Percentiles rank a stretch among this genome's conserved stretches.
phyloP scores from a whole-genome alignment of 176 grass and related monocot species.

The Oryza brachyantha region DNA sequence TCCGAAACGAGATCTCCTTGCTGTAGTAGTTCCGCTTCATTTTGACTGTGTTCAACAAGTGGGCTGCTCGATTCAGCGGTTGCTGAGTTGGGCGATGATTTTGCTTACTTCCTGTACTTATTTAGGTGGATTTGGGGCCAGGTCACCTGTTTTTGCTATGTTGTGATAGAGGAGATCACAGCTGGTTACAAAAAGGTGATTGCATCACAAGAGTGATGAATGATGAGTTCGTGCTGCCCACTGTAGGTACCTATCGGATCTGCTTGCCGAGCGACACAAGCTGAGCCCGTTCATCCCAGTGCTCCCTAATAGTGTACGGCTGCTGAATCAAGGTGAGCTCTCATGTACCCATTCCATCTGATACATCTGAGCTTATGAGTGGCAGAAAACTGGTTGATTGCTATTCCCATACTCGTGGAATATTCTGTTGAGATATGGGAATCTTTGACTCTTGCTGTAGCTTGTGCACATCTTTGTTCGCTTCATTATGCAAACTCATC shows the following conservation, averaged over 20 bases:
- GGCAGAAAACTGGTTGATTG: neutral
- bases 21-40: neutral
- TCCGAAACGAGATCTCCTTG: slow-evolving; percentile 29
- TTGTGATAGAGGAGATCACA: neutral
- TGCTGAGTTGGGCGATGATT: neutral
- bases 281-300: slow-evolving; percentile 81
- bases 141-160: neutral
- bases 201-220: neutral
- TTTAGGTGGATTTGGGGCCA: neutral
- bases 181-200: neutral
- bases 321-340: slow-evolving; percentile 91
- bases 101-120: neutral
- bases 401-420: slow-evolving; percentile 5
- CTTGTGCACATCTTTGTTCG: slow-evolving; percentile 8
- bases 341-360: slow-evolving; percentile 18
- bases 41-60: neutral
- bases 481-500: neutral
- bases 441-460: slow-evolving; percentile 19
- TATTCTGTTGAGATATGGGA: slow-evolving; percentile 28
- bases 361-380: neutral
- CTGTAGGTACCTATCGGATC: slow-evolving; percentile 84
- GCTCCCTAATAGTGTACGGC: slow-evolving; percentile 64
- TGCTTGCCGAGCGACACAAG: slow-evolving; percentile 89
- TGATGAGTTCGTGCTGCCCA: neutral
- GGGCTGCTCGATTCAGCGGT: neutral